Evolutionary conservation across 257 asterid species (phyloP), one percentile per base, ranked within the genome.

Genomic region (Lithospermum erythrorhizon): DNA sequence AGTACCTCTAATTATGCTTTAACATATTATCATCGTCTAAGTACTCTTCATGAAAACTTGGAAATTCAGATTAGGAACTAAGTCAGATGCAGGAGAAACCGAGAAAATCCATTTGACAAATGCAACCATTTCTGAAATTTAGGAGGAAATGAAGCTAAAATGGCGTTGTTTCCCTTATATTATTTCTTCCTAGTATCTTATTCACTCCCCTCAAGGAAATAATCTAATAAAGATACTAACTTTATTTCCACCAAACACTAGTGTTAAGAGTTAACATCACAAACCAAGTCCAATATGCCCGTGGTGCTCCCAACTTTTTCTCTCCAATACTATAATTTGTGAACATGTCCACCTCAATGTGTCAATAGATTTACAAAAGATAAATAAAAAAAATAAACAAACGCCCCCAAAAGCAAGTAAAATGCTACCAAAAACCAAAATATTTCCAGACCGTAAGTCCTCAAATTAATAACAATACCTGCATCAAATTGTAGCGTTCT

Each of bases 401-500:
- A 35, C 9, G 45, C 7, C 45, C 45, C 7, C 6, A 52, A 15
- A 49, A 49, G 7, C n/a, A n/a, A 20, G 23, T 17, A n/a, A 21
- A 35, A 21, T n/a, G 11, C 2, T 10, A 59, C 27, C 9, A 24
- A 65, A 27, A 11, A 7, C 18, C 27, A 17, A 21, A 63, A 14
- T 15, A 5, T 16, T 61, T 53, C 14, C 14, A 16, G n/a, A 18
- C 17, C 10, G 3, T 47, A 35, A 41, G 5, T 41, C 49, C 16
- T 41, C 49, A 6, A 14, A 53, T 22, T 21, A 23, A 52, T 0
- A 30, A 22, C 55, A 18, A 24, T 60, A 87, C 97, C 97, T 90
- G 96, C 97, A 90, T 90, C 68, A 90, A 90, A 80, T 87, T 93
- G 83, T 93, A 93, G 61, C 97, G 91, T 76, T 93, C 97, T 64